Percentiles rank a stretch among this genome's conserved stretches.
Conservation (phyloP, 164 flowering plant genomes). For the Malania oleifera region DNA sequence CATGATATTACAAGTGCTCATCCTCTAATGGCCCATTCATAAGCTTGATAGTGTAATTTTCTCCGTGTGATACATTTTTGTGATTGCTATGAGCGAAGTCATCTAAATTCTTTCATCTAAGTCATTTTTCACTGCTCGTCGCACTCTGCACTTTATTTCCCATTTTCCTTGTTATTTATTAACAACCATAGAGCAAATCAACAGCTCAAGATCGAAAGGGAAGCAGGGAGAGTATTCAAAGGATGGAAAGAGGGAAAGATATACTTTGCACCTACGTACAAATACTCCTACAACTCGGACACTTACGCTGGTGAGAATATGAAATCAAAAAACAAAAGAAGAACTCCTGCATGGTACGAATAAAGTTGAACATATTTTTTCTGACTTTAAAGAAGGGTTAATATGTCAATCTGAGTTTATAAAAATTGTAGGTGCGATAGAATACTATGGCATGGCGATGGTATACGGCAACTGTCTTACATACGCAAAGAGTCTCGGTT, state of each 20-base stretch:
- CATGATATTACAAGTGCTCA: no score
- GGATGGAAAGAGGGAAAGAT: slow-evolving; percentile 87
- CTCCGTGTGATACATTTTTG: slow-evolving; percentile 3
- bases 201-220: slow-evolving; percentile 75
- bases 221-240: slow-evolving; percentile 71
- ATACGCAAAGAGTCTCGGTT: slow-evolving; percentile 55
- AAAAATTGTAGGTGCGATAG: slow-evolving; percentile 68
- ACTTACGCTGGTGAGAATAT: slow-evolving; percentile 59
- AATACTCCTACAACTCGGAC: slow-evolving; percentile 68
- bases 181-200: no score
- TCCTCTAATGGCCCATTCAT: no score
- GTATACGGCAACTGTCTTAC: slow-evolving; percentile 55
- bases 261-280: slow-evolving; percentile 83
- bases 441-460: slow-evolving; percentile 74
- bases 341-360: slow-evolving; percentile 88
- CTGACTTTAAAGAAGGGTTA: no score
- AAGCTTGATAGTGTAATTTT: no score
- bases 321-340: slow-evolving; percentile 52
- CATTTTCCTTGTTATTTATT: no score
- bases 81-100: no score
- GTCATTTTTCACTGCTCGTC: no score
- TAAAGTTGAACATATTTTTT: not conserved
- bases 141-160: no score
- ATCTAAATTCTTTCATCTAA: no score
- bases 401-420: not conserved